Base-by-base conservation (phyloP, 805 yeast species). In the Blastobotrys americana region DNA sequence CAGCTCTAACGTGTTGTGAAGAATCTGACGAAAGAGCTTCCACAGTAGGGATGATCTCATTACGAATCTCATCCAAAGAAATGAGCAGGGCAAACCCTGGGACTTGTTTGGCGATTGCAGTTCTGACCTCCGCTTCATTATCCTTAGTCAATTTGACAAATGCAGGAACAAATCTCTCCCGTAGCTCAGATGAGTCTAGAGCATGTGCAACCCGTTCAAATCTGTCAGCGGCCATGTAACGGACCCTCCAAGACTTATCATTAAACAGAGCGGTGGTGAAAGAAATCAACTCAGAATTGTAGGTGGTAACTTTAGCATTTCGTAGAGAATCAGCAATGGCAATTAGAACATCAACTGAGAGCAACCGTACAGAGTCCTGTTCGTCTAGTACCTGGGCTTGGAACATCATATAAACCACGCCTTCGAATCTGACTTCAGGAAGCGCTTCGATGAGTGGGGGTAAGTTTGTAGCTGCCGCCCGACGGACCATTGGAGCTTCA, bases 171-270 rank as follows among this genome's bases (percentile, higher is more conserved):
- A 82, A 72, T 48, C 61, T 56, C 46, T 77, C 70, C 52, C 79
- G 82, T 23, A 71, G 67, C 34, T 74, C 77, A 41, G 76, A 72
- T 49, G 73, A 70, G 54, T 72, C 70, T 58, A 89, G 80, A 52
- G 78, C 79, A 15, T 67, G 55, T 1, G 94, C 86, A 48, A 93
- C 74, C 50, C 72, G 70, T 55, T 81, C 85, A 59, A 88, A 89
- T 56, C 88, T 76, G 62, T 90, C 97, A n/a, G 97, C 96, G 27
- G 95, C 95, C 81, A 93, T 88, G 67, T 90, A 93, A 59, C 98
- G 81, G 46, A 93, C 97, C 65, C 98, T 80, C 99, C 99, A 93
- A 59, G 95, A 83, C 65, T 85, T 87, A 68, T 93, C 98, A 52
- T 73, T 76, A 47, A 86, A 81, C 53, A 93, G 72, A 52, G 78